Base-by-base conservation (phyloP, 768 basidiomycete species). In the Pholiota conissans region DNA sequence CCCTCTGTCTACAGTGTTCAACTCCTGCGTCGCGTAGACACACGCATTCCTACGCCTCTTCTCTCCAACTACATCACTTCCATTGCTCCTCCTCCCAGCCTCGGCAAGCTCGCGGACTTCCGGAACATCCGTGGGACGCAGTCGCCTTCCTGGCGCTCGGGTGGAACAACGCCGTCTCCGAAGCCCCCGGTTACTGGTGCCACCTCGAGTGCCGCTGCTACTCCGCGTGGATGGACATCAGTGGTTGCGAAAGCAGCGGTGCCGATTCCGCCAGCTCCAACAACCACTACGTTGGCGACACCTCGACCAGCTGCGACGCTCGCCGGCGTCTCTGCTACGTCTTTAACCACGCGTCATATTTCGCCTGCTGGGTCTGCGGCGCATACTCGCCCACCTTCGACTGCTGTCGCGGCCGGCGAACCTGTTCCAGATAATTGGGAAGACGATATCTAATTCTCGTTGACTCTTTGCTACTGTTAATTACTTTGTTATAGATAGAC, bases 21-120 rank as follows among this genome's bases (percentile, higher is more conserved):
- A 67, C 82, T 97, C 48, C 76, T 92, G 49, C 81, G 91, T 30
- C 83, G 93, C 13, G 72, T 95, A 47, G 95, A 97, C 69, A 89
- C 93, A 0, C 84, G 92, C 22, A 73, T 92, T 5, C 94, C 95
- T 0, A 68, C 64, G 1, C 91, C 91, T 1, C 73, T 87, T 3
- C 79, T 98, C 5, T 93, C 91, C 1, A 64, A 73, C 3, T 65
- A 65, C 42, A 67, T 79, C 45, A 60, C 74, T 1, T 64, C 70
- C 32, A 61, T 71, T 18, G 64, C 63, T 3, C 67, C 73, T 16
- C 39, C 69, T 1, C 63, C 75, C n/a, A 78, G 72, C 56, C 75
- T 87, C 4, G 89, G 90, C 0, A 87, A 84, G 65, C 75, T 90
- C 5, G 75, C 80, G 0, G 85, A 89, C 65, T 63, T 89, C 49